Base-by-base conservation (phyloP, 495 filamentous ascomycete genomes). In the Neurospora sp. region DNA sequence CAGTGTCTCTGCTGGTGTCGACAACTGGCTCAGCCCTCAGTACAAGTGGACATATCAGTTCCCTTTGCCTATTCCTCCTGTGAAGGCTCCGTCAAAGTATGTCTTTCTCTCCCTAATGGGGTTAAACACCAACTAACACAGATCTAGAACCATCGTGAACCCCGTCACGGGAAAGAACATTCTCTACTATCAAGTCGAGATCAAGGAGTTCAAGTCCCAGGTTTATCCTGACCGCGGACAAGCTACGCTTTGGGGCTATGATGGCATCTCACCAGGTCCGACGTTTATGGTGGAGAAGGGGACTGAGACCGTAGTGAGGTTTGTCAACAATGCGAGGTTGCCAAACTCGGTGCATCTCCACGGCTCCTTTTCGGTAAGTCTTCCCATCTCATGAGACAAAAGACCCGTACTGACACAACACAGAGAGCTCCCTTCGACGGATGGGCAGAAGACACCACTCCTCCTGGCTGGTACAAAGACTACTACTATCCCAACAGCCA, bases 401-500 rank as follows among this genome's bases (percentile, higher is more conserved):
- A 62, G 4, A 31, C 48, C 7, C 11, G 0, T 4, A 4, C 54
- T 35, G 0, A 62, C 54, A 18, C 1, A 1, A 9, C 1, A 62
- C 54, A 62, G 54, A 77, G 78, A 41, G 74, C 79, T 35, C 76
- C 76, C 4, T 81, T 74, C 46, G 88, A 89, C 76, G 88, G 88
- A 0, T 89, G 87, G 88, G 88, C 88, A 12, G 84, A 87, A 73
- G 88, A 89, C 77, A 76, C 80, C 10, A 87, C 84, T 5, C 66
- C 75, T 2, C 76, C 81, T 0, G 86, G 85, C 39, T 77, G 89
- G 76, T 89, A 85, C 81, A 87, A 89, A 77, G 88, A 89, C 75
- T 90, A 89, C 78, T 89, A 88, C 76, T 89, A 87, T 77, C 87
- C 88, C 38, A 89, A 89, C 80, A 75, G 76, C 41, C 84, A 89